A percentile compares a stretch with the other conserved stretches of the same genome.
These are phyloP conservation scores for Neodidymelliopsis sp. DNA, from an alignment of 2,329 filamentous ascomycete species.

Conservation along the genomic window DNA sequence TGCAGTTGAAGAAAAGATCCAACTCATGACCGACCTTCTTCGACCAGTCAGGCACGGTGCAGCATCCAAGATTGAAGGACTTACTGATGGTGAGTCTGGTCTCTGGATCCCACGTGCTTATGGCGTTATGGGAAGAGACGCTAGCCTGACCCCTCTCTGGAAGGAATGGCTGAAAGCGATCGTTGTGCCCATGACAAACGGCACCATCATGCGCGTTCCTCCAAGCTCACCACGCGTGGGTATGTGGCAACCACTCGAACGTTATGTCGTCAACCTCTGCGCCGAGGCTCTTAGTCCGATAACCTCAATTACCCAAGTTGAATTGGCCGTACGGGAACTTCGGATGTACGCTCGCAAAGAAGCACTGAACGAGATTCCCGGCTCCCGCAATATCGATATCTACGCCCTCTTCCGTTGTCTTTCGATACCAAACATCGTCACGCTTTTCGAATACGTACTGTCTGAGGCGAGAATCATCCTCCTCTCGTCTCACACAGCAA, in stretches of 20 bases:
- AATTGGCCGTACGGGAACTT: constrained; percentile 87
- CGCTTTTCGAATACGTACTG: constrained; percentile 91
- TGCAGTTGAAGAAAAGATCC: constrained; percentile 94
- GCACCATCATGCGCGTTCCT: constrained; percentile 80
- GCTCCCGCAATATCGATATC: constrained; percentile 88
- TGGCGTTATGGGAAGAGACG: constrained; percentile 87
- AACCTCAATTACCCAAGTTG: constrained; percentile 93
- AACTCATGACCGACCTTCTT: constrained; percentile 93
- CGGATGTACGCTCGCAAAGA: constrained; percentile 93
- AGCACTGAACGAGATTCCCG: constrained; percentile 89
- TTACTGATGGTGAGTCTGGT: constrained; percentile 93
- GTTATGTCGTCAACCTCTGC: constrained; percentile 96
- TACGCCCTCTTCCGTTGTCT: constrained; percentile 91
- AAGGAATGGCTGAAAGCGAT: constrained; percentile 97
- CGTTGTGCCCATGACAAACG: constrained; percentile 94
- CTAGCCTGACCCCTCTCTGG: constrained; percentile 88
- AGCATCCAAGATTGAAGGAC: constrained; percentile 94
- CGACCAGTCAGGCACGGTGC: constrained; percentile 91
- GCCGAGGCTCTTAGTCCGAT: constrained; percentile 92
- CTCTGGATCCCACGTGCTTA: constrained; percentile 96
- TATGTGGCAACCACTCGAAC: constrained; percentile 94
- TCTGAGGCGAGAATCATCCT: constrained; percentile 95
- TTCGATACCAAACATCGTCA: constrained; percentile 89
- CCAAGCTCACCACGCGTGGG: constrained; percentile 89
- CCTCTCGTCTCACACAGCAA: constrained; percentile 91